Evolutionary conservation across 192 early-diverging fungal genomes (phyloP), one percentile per base, ranked within the genome.

Genomic region (Umbelopsis ramanniana): DNA sequence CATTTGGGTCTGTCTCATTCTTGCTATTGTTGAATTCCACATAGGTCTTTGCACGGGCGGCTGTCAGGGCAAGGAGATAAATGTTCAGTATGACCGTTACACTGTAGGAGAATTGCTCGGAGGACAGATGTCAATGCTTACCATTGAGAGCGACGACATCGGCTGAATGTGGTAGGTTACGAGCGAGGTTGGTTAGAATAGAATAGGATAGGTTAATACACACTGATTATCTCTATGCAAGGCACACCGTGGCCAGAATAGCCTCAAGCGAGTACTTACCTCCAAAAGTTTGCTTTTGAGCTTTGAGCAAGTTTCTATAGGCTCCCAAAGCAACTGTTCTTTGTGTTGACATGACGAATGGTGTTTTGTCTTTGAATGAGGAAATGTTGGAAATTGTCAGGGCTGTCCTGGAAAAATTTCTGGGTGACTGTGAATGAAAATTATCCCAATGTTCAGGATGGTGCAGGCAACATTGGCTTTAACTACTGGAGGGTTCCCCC

Each of bases 11-110:
- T 15, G 72, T 73, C 23, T 78, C 76, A 55, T 78, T 47, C 23
- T 67, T 78, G 37, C n/a, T 63, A 35, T 78, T 68, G 52, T 71
- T 78, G 46, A 78, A 78, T 9, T 69, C 40, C 22, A 29, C 57
- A 67, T 78, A 68, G 9, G 76, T 71, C 52, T 78, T 72, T 67
- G 52, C 69, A 52, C 52, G 69, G 0, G 76, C 76, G 74, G 76
- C 76, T 78, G 52, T 21, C n/a, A 17, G 35, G 6, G 11, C 40
- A 12, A 43, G 11, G 40, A 43, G 40, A 43, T 11, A 6, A 43
- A 5, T 11, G 40, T 43, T 29, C 40, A 43, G 40, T 4, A 57
- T 38, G 23, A 1, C 23, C 0, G 14, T 14, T 37, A 6, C 35
- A 37, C 19, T 37, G 12, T 15, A 12, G 21, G 26, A 37, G 15